Evolutionary conservation across 805 yeast genomes (phyloP), one percentile per base, ranked within the genome.

Genomic region (Osmozyma mogii): DNA sequence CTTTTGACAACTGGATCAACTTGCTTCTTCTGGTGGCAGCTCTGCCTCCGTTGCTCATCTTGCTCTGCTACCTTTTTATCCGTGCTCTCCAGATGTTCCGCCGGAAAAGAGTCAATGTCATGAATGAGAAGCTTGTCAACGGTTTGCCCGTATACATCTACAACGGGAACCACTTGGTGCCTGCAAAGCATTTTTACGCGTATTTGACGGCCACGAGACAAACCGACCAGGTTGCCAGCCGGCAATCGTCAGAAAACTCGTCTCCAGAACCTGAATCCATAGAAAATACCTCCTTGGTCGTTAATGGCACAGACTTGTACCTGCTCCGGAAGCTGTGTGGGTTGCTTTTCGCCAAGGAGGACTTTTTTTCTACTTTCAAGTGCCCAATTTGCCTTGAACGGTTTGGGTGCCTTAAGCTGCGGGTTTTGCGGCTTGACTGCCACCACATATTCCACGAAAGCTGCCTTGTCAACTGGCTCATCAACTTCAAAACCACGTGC

Each of bases 371-470:
- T 4, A 52, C 75, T 1, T 69, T 58, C 37, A 75, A 72, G 47
- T 76, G 83, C 44, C 69, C 73, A 15, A 74, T 76, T 15, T 76
- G 83, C 41, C 58, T 76, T 24, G 80, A 70, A 26, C 66, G 60
- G 37, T 75, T 68, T 41, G 50, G 55, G 8, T 65, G 68, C 10
- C 62, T 72, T 18, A 56, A 53, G 32, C 58, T 71, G 14, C 54
- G 58, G 27, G 72, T 76, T 12, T 57, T 75, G 53, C 56, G 65
- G 14, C 56, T 76, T 28, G 75, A 74, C 6, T 76, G 83, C 45
- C 68, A 69, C 29, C 83, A 76, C 47, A 71, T 74, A 37, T 76
- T 65, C 52, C 83, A 76, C 44, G 67, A 65, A 25, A 56, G 54
- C 15, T 76, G 83, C 45, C 64, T 76, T 28, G 57, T 75, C 15